A percentile compares a stretch with the other conserved stretches of the same genome.
Evolutionary conservation across 2,329 filamentous ascomycete genomes (phyloP).

Genomic region (Penicillium aurantiogriseum): DNA sequence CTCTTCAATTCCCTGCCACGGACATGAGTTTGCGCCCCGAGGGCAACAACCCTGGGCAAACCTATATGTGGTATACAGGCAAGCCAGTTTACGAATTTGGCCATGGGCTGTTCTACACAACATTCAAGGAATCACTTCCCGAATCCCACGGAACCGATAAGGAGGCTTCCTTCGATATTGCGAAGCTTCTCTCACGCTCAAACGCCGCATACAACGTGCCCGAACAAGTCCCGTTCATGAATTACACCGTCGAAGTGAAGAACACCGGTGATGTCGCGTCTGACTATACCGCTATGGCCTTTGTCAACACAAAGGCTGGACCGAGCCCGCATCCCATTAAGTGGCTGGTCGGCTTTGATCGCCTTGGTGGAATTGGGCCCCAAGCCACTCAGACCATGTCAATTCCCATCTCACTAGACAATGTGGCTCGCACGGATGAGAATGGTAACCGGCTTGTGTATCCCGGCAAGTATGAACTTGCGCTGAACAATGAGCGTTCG

Average conservation of each 20-base stretch:
- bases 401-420: conserved; percentile 41
- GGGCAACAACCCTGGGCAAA: conserved; percentile 42
- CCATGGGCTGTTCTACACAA: conserved; percentile 47
- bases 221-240: conserved; percentile 40
- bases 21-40: conserved; percentile 45
- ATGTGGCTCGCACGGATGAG: conserved; percentile 39
- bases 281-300: conserved; percentile 45
- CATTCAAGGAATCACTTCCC: conserved; percentile 30
- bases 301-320: conserved; percentile 40
- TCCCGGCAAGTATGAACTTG: conserved; percentile 43
- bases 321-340: conserved; percentile 45
- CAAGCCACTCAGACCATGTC: conserved; percentile 27
- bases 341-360: conserved; percentile 43
- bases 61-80: conserved; percentile 47
- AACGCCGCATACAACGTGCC: conserved; percentile 27
- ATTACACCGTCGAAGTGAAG: conserved; percentile 35
- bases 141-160: background rate
- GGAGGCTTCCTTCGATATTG: conserved; percentile 33
- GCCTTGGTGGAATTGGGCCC: conserved; percentile 29
- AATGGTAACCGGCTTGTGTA: conserved; percentile 42
- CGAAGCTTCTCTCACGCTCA: conserved; percentile 31
- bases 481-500: conserved; percentile 42
- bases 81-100: conserved; percentile 44
- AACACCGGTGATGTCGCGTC: conserved; percentile 40
- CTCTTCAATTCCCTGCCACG: conserved; percentile 38